Conservation (phyloP, 2,329 filamentous ascomycete species). For the Fusarium nisikadoi region DNA sequence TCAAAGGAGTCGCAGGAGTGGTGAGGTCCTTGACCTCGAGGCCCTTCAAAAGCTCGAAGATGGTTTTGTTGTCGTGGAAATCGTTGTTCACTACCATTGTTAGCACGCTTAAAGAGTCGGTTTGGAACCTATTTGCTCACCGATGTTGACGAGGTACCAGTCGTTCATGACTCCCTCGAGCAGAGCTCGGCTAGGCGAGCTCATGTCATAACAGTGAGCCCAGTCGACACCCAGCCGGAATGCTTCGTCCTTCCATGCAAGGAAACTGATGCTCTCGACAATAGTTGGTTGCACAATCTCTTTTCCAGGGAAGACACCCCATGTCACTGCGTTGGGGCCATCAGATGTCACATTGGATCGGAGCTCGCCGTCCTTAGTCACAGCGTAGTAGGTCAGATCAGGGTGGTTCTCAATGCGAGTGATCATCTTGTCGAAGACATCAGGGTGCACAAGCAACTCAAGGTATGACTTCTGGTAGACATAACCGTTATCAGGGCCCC, state of each 20-base stretch:
- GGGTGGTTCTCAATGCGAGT: constrained; percentile 79
- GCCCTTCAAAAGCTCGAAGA: constrained; percentile 88
- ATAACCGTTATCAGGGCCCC: constrained; percentile 94
- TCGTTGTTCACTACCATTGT: constrained; percentile 85
- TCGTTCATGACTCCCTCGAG: constrained; percentile 86
- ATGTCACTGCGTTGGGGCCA: constrained; percentile 97
- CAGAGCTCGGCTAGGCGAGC: constrained; percentile 79
- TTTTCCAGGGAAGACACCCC: constrained; percentile 98
- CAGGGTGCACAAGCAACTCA: constrained; percentile 86
- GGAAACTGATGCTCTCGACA: constrained; percentile 95
- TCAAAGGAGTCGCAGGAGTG: constrained; percentile 44
- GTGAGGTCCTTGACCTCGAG: constrained; percentile 76
- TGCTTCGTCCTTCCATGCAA: constrained; percentile 98
- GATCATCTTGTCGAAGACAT: constrained; percentile 80
- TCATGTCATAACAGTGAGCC: constrained; percentile 87
- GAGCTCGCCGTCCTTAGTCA: constrained; percentile 83
- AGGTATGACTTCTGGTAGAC: constrained; percentile 99
- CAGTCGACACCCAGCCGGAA: constrained; percentile 93
- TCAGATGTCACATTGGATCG: constrained; percentile 86
- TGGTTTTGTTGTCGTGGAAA: constrained; percentile 84
- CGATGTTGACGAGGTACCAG: constrained; percentile 96
- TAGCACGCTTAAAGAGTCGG: neutral
- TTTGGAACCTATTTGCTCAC: constrained; percentile 60
- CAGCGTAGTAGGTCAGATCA: constrained; percentile 93
- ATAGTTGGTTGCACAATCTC: constrained; percentile 99